A percentile compares a stretch with the other conserved stretches of the same genome.
Conservation (phyloP, 108 stramenopile genomes). For the Cyclotella baltica region DNA sequence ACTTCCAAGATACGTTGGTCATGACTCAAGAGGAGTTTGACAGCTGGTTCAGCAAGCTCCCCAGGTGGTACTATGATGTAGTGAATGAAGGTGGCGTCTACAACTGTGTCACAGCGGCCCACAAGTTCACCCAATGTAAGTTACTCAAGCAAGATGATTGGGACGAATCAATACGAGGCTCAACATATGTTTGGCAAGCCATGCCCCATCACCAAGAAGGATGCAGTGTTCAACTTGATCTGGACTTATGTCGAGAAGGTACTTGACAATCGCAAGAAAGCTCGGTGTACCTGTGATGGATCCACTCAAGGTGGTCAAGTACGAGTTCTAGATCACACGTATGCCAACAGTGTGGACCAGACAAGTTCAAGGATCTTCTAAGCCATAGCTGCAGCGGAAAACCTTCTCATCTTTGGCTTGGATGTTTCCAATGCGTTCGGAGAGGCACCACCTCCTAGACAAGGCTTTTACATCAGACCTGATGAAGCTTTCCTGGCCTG, state of each 20-base stretch:
- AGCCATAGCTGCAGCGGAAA: not conserved
- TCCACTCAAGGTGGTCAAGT: not conserved
- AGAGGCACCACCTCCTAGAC: constrained; percentile 7
- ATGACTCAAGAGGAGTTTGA: not conserved
- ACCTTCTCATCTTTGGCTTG: not conserved
- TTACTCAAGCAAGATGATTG: not conserved
- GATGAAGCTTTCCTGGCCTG: not conserved
- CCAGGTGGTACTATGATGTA: not conserved
- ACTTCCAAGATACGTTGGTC: not conserved
- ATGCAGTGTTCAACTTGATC: not conserved
- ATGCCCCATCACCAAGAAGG: not conserved
- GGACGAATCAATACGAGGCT: constrained; percentile 17
- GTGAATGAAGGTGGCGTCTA: constrained; percentile 4
- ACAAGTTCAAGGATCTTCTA: not conserved
- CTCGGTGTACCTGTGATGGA: constrained; percentile 8
- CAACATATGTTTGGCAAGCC: constrained; percentile 20
- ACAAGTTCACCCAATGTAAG: constrained; percentile 3
- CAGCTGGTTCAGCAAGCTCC: not conserved
- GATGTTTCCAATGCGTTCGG: constrained; percentile 25
- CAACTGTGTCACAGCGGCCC: not conserved
- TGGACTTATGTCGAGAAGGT: constrained; percentile 21
- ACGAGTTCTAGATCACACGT: not conserved
- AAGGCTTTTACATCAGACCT: constrained; percentile 1
- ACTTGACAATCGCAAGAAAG: constrained; percentile 23
- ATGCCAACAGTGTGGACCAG: not conserved